Evolutionary conservation across 257 asterid species (phyloP).

Genomic region (Mitragyna speciosa): DNA sequence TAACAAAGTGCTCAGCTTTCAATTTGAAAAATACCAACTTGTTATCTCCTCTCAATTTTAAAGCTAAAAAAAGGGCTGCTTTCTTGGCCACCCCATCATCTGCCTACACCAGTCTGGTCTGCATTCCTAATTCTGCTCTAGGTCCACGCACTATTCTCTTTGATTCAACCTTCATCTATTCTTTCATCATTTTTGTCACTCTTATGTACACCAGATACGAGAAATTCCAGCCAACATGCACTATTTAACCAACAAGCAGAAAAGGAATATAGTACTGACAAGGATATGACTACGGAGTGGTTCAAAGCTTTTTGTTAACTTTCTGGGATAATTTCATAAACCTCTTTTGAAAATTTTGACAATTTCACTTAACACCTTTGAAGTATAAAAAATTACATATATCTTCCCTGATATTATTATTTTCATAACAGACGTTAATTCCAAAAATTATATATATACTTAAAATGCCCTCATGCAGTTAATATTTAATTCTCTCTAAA

Average conservation of each 20-base stretch:
- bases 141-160: conserved; percentile 26
- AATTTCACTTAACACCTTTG: too few species aligned
- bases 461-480: too few species aligned
- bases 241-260: not conserved
- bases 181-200: not conserved
- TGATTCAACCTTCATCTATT: not conserved
- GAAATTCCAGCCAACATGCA: not conserved
- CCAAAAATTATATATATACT: too few species aligned
- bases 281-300: not conserved
- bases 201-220: not conserved
- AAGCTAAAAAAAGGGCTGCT: conserved; percentile 12
- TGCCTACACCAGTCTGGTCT: conserved; percentile 28
- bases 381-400: too few species aligned
- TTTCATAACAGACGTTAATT: too few species aligned
- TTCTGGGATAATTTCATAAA: too few species aligned
- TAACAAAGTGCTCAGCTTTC: conserved; percentile 38
- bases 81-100: conserved; percentile 26
- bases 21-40: conserved; percentile 36
- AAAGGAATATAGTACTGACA: not conserved
- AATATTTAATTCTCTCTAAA: too few species aligned
- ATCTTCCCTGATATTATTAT: too few species aligned
- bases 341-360: too few species aligned
- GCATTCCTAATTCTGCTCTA: conserved; percentile 6
- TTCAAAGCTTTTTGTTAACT: not conserved
- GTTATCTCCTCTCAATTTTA: conserved; percentile 14